Conservation (phyloP, 352 stramenopile species). For the Globisporangium solare region DNA sequence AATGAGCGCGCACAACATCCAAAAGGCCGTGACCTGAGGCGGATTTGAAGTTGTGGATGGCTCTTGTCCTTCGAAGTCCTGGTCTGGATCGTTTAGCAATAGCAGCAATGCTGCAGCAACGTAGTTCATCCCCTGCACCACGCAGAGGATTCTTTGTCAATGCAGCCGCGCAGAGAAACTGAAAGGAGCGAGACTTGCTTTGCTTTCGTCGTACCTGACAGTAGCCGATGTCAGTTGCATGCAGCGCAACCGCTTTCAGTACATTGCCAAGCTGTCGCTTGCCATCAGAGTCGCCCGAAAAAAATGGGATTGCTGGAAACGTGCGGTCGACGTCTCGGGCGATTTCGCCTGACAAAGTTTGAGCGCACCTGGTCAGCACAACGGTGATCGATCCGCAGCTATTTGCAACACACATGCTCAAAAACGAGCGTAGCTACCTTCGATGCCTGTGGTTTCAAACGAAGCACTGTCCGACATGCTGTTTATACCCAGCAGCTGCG, state of each 20-base stretch:
- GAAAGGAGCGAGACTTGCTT: neutral
- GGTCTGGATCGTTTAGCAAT: conserved; percentile 22
- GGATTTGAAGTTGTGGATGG: conserved; percentile 7
- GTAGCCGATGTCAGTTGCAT: conserved; percentile 61
- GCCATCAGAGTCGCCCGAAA: conserved; percentile 41
- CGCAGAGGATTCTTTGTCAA: neutral
- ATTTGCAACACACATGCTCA: no score
- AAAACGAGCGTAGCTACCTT: conserved; percentile 27
- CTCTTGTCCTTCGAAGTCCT: conserved; percentile 6
- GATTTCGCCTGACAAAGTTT: conserved; percentile 50
- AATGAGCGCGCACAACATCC: conserved; percentile 53
- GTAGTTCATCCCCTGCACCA: conserved; percentile 79
- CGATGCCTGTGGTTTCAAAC: conserved; percentile 48
- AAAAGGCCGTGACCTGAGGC: conserved; percentile 57
- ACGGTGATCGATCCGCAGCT: no score
- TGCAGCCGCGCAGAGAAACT: no score
- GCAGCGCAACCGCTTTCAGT: conserved; percentile 55
- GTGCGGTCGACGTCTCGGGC: conserved; percentile 66
- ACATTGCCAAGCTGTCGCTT: conserved; percentile 60
- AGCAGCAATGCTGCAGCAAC: conserved; percentile 60
- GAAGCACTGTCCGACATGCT: conserved; percentile 27
- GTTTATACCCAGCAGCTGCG: conserved; percentile 37
- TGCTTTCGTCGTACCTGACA: conserved; percentile 46
- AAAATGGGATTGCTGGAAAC: conserved; percentile 57
- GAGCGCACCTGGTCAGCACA: neutral